phyloP scores from a whole-genome alignment of 495 filamentous ascomycete species.

The Thozetella sp. region DNA sequence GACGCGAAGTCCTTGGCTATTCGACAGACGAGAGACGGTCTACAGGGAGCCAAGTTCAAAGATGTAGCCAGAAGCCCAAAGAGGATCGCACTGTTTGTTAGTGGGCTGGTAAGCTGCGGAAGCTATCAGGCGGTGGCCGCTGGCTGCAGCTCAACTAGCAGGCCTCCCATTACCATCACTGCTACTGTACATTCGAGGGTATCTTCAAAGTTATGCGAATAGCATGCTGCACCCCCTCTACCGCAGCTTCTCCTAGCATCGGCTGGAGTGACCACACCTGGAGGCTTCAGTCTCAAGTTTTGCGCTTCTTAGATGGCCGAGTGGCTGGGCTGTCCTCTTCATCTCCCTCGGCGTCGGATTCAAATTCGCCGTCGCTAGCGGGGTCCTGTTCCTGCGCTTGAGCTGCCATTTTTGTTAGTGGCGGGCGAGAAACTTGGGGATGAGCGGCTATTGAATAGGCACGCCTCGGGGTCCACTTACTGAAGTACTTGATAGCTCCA shows the following conservation, averaged over 20 bases:
- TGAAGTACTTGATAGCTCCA: conserved; percentile 85
- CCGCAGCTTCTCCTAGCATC: background rate
- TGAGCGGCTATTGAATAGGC: background rate
- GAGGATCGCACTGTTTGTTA: no score
- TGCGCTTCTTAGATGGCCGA: conserved; percentile 46
- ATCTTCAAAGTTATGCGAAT: background rate
- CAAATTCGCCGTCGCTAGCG: conserved; percentile 60
- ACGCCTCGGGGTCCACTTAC: no score
- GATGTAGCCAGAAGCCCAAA: no score
- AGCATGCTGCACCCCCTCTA: background rate
- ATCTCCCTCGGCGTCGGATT: conserved; percentile 48
- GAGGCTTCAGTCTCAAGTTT: conserved; percentile 23
- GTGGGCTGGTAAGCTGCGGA: no score
- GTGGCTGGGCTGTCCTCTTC: conserved; percentile 35
- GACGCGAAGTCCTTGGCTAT: no score
- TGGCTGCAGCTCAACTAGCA: no score
- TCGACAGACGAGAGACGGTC: no score
- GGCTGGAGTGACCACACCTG: background rate
- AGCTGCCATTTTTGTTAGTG: conserved; percentile 34
- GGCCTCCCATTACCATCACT: no score
- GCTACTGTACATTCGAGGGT: no score
- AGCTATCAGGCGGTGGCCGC: no score
- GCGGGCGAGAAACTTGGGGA: background rate
- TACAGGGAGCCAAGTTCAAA: no score
- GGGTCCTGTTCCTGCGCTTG: conserved; percentile 63